These are phyloP conservation scores for Suillus tomentosus DNA, from an alignment of 768 basidiomycete genomes.

Conservation along the genomic window DNA sequence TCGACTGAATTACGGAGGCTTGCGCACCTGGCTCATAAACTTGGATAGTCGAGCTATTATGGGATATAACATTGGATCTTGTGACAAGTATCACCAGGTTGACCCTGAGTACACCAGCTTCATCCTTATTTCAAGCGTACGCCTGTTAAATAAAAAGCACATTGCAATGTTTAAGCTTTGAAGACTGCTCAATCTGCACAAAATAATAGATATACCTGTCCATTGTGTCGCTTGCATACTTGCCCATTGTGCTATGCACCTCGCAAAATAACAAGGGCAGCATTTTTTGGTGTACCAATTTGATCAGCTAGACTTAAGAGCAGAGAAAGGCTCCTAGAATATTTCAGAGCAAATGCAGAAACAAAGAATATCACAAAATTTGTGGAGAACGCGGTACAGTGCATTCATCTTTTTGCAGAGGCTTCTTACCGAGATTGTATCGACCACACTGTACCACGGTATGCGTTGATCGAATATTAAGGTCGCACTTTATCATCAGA, in stretches of 20 bases:
- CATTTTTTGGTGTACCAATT: too few species aligned
- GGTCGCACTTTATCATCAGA: neutral
- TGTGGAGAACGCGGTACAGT: neutral
- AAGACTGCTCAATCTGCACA: too few species aligned
- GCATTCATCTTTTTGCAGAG: neutral
- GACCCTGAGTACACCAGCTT: neutral
- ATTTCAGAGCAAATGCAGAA: neutral
- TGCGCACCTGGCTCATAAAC: constrained; percentile 50
- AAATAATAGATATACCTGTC: too few species aligned
- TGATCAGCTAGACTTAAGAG: too few species aligned
- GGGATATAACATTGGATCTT: neutral
- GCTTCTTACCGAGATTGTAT: neutral
- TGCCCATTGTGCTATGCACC: neutral
- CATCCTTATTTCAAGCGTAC: too few species aligned
- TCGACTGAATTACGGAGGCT: constrained; percentile 12
- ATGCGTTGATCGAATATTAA: neutral
- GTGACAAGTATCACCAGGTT: neutral
- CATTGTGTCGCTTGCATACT: too few species aligned
- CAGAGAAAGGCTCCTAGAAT: neutral
- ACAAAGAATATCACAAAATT: neutral
- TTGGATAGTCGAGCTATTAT: neutral
- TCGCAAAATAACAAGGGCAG: neutral
- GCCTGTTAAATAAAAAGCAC: too few species aligned
- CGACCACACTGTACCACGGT: neutral
- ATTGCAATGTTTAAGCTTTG: too few species aligned